These are phyloP conservation scores for Termitomyces sp. DNA, from an alignment of 768 basidiomycete species.

Conservation along the genomic window DNA sequence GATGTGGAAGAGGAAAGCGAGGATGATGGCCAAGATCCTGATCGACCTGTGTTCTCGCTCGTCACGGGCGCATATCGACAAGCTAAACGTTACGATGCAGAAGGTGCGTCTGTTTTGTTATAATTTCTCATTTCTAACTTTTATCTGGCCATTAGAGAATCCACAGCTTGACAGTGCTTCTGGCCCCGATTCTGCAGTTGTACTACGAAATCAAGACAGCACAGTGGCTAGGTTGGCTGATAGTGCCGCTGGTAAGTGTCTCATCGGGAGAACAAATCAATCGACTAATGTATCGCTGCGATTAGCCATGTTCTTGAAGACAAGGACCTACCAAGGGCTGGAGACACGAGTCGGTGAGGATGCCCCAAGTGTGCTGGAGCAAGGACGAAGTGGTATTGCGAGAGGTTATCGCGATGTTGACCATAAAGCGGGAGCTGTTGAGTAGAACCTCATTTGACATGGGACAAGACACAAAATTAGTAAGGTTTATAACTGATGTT, in stretches of 20 bases:
- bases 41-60: conserved; percentile 82
- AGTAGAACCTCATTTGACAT: background rate
- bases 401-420: conserved; percentile 74
- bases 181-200: conserved; percentile 31
- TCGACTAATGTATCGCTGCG: conserved; percentile 4
- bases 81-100: conserved; percentile 62
- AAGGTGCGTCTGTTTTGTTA: conserved; percentile 11
- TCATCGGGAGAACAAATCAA: background rate
- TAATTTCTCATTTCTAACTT: background rate
- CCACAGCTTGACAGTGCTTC: conserved; percentile 1
- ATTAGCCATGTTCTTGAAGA: conserved; percentile 68
- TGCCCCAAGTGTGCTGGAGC: conserved; percentile 77
- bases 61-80: conserved; percentile 85
- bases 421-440: background rate
- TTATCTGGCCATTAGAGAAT: background rate
- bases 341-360: conserved; percentile 79
- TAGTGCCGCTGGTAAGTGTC: conserved; percentile 66
- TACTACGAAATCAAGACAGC: conserved; percentile 63
- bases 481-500: no score
- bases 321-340: conserved; percentile 76
- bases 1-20: conserved; percentile 11
- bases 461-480: no score
- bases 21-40: conserved; percentile 45
- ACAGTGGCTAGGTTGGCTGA: conserved; percentile 54
- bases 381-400: conserved; percentile 88